phyloP scores from a whole-genome alignment of 192 early-diverging fungal species.

The Jimgerdemannia flammicorona region DNA sequence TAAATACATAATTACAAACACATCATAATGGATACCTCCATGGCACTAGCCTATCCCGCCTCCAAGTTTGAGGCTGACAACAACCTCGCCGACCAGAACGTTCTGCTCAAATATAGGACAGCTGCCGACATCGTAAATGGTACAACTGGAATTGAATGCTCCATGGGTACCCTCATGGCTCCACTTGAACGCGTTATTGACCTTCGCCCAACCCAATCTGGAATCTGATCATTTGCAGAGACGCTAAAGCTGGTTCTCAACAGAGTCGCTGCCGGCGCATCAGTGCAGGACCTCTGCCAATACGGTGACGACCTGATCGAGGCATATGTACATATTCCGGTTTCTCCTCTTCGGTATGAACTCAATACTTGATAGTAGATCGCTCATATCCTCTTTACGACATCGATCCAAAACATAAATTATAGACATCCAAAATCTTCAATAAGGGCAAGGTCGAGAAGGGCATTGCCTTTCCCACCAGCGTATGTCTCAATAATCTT shows the following conservation, averaged over 20 bases:
- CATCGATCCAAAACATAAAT: background rate
- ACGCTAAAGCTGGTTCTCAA: slow-evolving; percentile 51
- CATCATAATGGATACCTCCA: background rate
- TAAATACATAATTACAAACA: background rate
- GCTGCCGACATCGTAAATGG: slow-evolving; percentile 77
- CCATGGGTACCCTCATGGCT: background rate
- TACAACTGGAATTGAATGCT: slow-evolving; percentile 20
- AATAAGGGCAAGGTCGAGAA: slow-evolving; percentile 58
- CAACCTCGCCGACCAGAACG: slow-evolving; percentile 54
- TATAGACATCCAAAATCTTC: slow-evolving; percentile 53
- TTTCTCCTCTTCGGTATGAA: background rate
- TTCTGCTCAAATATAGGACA: slow-evolving; percentile 71
- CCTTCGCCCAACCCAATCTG: background rate
- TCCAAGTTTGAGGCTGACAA: slow-evolving; percentile 60
- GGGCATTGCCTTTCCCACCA: slow-evolving; percentile 83
- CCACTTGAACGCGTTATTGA: background rate
- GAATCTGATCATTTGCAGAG: slow-evolving; percentile 22
- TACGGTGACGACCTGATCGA: slow-evolving; percentile 63
- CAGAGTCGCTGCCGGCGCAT: slow-evolving; percentile 55
- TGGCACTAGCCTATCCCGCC: slow-evolving; percentile 26
- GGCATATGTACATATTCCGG: slow-evolving; percentile 41
- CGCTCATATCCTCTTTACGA: background rate
- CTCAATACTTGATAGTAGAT: background rate
- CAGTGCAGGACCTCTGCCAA: slow-evolving; percentile 59
- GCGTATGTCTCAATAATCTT: slow-evolving; percentile 73